Base-by-base conservation (phyloP, 768 basidiomycete genomes). In the Collybiopsis confluens region DNA sequence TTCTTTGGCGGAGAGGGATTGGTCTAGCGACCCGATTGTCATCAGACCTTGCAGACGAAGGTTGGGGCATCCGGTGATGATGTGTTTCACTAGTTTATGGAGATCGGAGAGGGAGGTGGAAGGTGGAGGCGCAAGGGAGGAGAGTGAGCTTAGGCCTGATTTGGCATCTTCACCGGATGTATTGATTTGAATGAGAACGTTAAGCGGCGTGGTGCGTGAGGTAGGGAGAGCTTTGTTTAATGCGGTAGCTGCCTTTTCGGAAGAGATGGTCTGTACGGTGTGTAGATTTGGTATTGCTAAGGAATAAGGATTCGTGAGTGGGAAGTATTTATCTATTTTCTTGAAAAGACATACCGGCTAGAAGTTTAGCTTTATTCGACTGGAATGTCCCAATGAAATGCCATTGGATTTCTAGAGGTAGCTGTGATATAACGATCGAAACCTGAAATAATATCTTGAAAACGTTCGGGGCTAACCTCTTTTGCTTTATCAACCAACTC, bases 351-450 rank as follows among this genome's bases (percentile, higher is more conserved):
- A 63, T 76, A 93, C 95, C 72, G 28, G 94, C 92, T 15, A 96
- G 79, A n/a, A 73, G 72, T 70, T 95, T 98, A 27, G 87, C 83
- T 68, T 98, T 98, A 70, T 98, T 98, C 11, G 90, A 90, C 65
- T 98, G 94, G 18, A 98, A 71, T 2, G 87, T 83, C 6, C 96
- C 96, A 59, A 98, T 96, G 66, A 96, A 98, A 70, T 98, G 96
- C 96, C 96, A 98, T 57, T 86, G 79, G 60, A 98, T 92, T 58
- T 91, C 88, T 21, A 60, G 57, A 1, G 96, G 92, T n/a, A 98
- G 80, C 93, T 96, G 64, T 20, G 49, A 24, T 42, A 46, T 23
- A 38, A 36, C 51, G 35, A 30, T 26, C 13, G 8, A 51, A 2
- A 23, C 23, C n/a, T n/a, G 37, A 35, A 41, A 42, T n/a, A 24